Evolutionary conservation across 208 protist genomes (phyloP).

Genomic region (Crithidia bombi): DNA sequence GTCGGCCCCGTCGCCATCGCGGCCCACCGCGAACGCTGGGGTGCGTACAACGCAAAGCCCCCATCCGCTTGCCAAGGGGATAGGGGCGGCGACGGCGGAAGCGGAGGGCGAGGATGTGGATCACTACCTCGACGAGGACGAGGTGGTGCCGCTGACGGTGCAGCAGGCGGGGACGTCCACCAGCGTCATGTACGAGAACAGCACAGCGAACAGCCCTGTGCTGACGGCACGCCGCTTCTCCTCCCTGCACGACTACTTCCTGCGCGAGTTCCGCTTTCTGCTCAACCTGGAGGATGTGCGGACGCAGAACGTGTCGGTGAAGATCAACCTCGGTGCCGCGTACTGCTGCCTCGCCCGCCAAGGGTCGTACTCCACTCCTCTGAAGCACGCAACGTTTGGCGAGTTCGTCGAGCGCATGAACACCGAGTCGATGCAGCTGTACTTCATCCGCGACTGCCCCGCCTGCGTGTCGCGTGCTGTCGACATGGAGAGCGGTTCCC

Average conservation of each 20-base stretch:
- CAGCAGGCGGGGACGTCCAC: constrained; percentile 34
- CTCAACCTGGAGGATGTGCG: constrained; percentile 77
- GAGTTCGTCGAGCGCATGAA: constrained; percentile 89
- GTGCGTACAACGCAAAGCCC: background rate
- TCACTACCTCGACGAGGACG: constrained; percentile 49
- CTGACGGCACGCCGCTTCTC: constrained; percentile 71
- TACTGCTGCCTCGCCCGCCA: constrained; percentile 85
- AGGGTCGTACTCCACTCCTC: constrained; percentile 74
- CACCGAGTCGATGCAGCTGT: constrained; percentile 87
- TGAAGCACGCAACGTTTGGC: constrained; percentile 80
- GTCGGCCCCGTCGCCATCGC: background rate
- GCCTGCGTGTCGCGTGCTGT: constrained; percentile 81
- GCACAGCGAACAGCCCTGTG: constrained; percentile 73
- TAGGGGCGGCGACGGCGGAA: constrained; percentile 10
- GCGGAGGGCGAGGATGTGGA: constrained; percentile 46
- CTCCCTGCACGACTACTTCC: constrained; percentile 74
- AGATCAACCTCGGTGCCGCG: constrained; percentile 77
- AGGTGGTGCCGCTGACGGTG: constrained; percentile 58
- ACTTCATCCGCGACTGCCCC: constrained; percentile 85
- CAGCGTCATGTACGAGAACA: constrained; percentile 35
- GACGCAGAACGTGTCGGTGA: constrained; percentile 74
- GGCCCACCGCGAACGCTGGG: background rate
- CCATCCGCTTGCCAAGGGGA: constrained; percentile 15
- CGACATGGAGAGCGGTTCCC: constrained; percentile 71
- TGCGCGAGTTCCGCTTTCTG: constrained; percentile 70